These are phyloP conservation scores for Apiospora pterosperma DNA, from an alignment of 2,329 filamentous ascomycete species.

Conservation along the genomic window DNA sequence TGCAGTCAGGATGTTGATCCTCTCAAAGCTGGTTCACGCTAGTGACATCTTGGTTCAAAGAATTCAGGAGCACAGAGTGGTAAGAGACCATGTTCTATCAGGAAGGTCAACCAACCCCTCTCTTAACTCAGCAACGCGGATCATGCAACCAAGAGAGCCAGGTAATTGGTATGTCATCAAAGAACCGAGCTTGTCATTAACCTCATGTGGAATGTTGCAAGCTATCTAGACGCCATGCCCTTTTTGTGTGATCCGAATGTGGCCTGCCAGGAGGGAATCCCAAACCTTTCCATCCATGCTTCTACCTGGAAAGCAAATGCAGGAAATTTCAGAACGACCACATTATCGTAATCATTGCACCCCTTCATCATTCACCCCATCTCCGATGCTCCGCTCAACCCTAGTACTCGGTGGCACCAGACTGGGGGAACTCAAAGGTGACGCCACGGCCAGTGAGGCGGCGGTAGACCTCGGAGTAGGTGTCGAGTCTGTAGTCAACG, in stretches of 20 bases:
- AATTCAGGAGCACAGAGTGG: not conserved
- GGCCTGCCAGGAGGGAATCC: slow-evolving; percentile 19
- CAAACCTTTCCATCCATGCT: slow-evolving; percentile 21
- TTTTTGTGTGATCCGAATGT: slow-evolving; percentile 20
- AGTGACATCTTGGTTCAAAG: no score
- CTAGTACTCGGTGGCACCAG: slow-evolving; percentile 76
- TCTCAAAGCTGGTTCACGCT: not conserved
- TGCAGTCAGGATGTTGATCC: not conserved
- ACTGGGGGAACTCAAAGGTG: slow-evolving; percentile 97
- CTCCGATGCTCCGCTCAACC: slow-evolving; percentile 31
- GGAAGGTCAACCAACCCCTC: not conserved
- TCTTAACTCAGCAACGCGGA: no score
- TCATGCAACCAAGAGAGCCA: not conserved
- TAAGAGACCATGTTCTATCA: no score
- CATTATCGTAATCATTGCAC: slow-evolving; percentile 3
- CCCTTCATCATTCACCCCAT: not conserved
- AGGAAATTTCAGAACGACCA: slow-evolving; percentile 3
- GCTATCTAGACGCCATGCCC: slow-evolving; percentile 51
- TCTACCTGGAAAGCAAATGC: slow-evolving; percentile 18
- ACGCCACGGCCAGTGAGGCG: slow-evolving; percentile 94
- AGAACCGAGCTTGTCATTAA: slow-evolving; percentile 36
- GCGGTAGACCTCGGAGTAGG: slow-evolving; percentile 99
- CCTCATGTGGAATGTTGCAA: slow-evolving; percentile 32
- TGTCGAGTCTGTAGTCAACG: slow-evolving; percentile 99
- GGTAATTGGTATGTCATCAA: slow-evolving; percentile 17